A percentile compares a stretch with the other conserved stretches of the same genome.
These are phyloP conservation scores for Lojkania enalia DNA, from an alignment of 2,329 filamentous ascomycete genomes.

Conservation along the genomic window DNA sequence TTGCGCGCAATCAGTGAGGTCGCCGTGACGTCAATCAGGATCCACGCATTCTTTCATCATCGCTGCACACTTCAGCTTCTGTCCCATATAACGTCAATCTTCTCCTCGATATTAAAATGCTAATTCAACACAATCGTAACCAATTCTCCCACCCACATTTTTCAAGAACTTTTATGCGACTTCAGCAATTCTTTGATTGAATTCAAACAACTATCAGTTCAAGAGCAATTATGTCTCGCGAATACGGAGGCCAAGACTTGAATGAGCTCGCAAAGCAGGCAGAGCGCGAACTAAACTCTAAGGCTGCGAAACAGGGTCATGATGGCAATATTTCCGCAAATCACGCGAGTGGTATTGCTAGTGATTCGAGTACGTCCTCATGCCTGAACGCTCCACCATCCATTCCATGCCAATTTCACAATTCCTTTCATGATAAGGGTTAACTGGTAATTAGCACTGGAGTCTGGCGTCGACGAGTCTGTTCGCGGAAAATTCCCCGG, in stretches of 20 bases:
- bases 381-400: not conserved
- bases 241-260: slow-evolving; percentile 48
- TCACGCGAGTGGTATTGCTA: slow-evolving; percentile 22
- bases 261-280: slow-evolving; percentile 52
- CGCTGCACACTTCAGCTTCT: slow-evolving; percentile 1
- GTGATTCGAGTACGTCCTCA: slow-evolving; percentile 44
- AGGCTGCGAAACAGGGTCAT: slow-evolving; percentile 45
- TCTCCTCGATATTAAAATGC: too few species aligned
- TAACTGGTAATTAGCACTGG: slow-evolving; percentile 46
- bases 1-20: slow-evolving; percentile 23
- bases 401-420: not conserved
- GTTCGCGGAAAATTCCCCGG: slow-evolving; percentile 51
- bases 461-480: slow-evolving; percentile 54
- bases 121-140: too few species aligned
- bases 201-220: too few species aligned
- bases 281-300: slow-evolving; percentile 53
- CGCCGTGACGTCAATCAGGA: slow-evolving; percentile 22
- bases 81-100: slow-evolving; percentile 1
- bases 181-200: too few species aligned
- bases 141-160: too few species aligned
- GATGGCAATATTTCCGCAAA: slow-evolving; percentile 14
- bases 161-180: too few species aligned
- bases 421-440: too few species aligned
- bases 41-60: slow-evolving; percentile 13
- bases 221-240: slow-evolving; percentile 54